Evolutionary conservation across 2,329 filamentous ascomycete species (phyloP).

Genomic region (Allantophomopsis cytisporea): DNA sequence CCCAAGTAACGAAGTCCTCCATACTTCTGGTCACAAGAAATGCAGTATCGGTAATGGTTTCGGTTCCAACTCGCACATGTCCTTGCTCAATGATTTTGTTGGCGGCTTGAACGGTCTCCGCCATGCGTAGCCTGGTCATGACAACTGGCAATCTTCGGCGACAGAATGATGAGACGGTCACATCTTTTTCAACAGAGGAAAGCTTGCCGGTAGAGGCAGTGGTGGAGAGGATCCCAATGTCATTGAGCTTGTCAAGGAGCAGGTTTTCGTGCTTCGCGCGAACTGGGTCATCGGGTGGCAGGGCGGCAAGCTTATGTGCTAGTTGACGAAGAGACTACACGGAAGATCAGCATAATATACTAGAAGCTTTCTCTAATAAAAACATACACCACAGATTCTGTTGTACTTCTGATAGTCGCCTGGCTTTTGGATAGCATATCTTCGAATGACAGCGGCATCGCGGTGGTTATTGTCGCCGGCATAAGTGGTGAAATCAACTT

Average conservation of each 20-base stretch:
- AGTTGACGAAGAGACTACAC: slow-evolving; percentile 69
- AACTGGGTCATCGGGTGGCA: slow-evolving; percentile 66
- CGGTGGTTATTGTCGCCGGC: slow-evolving; percentile 81
- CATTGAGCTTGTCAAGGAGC: slow-evolving; percentile 80
- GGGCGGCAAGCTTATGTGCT: slow-evolving; percentile 72
- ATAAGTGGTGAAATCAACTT: slow-evolving; percentile 91
- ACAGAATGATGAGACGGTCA: slow-evolving; percentile 83
- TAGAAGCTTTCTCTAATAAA: slow-evolving; percentile 13
- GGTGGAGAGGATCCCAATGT: slow-evolving; percentile 74
- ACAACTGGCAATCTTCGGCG: slow-evolving; percentile 74
- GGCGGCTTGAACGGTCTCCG: slow-evolving; percentile 74
- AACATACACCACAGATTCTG: slow-evolving; percentile 49
- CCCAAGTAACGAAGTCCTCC: slow-evolving; percentile 96
- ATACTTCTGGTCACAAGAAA: slow-evolving; percentile 80
- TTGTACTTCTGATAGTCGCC: slow-evolving; percentile 67
- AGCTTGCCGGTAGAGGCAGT: slow-evolving; percentile 54
- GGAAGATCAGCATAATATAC: slow-evolving; percentile 1
- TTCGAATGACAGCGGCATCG: slow-evolving; percentile 63
- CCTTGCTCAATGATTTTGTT: slow-evolving; percentile 88
- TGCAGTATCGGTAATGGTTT: slow-evolving; percentile 80
- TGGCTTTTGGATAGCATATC: slow-evolving; percentile 85
- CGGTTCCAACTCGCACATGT: slow-evolving; percentile 81
- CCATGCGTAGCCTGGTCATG: slow-evolving; percentile 85
- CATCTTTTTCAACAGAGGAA: slow-evolving; percentile 73
- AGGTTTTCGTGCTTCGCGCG: slow-evolving; percentile 77